Conservation (phyloP, 1,139 yeast genomes). For the Debaryomyces coudertii region DNA sequence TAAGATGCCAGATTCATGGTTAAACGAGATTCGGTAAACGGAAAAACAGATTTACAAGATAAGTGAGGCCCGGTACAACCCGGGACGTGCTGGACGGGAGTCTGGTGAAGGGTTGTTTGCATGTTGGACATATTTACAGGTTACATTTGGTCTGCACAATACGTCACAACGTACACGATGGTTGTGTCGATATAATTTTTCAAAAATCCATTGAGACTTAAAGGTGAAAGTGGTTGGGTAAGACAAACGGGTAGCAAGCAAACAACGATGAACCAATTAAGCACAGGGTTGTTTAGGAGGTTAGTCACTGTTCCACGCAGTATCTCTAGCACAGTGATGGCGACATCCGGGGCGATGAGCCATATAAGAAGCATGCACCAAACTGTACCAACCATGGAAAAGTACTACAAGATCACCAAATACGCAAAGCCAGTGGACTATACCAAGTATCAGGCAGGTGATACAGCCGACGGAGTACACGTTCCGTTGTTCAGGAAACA, state of each 20-base stretch:
- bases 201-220: slow-evolving; percentile 1
- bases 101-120: background rate
- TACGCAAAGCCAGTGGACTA: slow-evolving; percentile 43
- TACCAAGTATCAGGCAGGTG: slow-evolving; percentile 42
- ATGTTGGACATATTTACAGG: background rate
- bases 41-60: background rate
- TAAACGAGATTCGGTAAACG: slow-evolving; percentile 1
- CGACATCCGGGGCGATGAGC: background rate
- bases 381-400: slow-evolving; percentile 18
- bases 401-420: slow-evolving; percentile 44
- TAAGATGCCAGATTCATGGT: background rate
- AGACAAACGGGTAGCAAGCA: background rate
- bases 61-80: background rate
- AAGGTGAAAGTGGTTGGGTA: background rate
- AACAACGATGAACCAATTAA: slow-evolving; percentile 5
- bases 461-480: slow-evolving; percentile 32
- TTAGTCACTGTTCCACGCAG: background rate
- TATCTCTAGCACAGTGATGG: background rate
- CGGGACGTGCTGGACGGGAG: too few relatives aligned
- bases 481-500: slow-evolving; percentile 52
- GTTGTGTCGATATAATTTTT: slow-evolving; percentile 4
- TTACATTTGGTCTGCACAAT: background rate
- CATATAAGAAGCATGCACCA: slow-evolving; percentile 9
- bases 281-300: slow-evolving; percentile 7
- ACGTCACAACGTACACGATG: background rate